Conservation (phyloP, 805 yeast genomes). For the Saccharomycopsis synnaedendra region DNA sequence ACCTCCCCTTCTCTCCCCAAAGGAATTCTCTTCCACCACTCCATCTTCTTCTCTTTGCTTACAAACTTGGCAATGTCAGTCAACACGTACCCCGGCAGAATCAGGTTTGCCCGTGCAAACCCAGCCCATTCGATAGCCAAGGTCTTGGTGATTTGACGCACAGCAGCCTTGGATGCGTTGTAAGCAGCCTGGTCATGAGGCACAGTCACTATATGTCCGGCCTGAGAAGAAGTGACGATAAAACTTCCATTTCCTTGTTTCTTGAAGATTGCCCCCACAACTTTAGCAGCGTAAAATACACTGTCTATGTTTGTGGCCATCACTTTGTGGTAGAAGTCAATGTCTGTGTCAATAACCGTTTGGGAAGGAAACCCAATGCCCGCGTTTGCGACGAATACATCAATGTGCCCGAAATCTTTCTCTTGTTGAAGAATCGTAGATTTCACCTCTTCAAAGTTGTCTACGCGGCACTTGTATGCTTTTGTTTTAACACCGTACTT, state of each 20-base stretch:
- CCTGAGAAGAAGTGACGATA: constrained; percentile 81
- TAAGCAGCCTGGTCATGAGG: constrained; percentile 84
- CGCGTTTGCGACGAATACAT: constrained; percentile 81
- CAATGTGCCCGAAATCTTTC: constrained; percentile 68
- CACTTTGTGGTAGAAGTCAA: constrained; percentile 52
- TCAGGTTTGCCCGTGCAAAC: constrained; percentile 39
- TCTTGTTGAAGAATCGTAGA: constrained; percentile 37
- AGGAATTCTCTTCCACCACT: constrained; percentile 26
- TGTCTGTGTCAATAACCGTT: constrained; percentile 41
- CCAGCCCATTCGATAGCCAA: constrained; percentile 85
- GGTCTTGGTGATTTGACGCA: constrained; percentile 63
- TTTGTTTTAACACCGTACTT: constrained; percentile 49
- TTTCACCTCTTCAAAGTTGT: constrained; percentile 38
- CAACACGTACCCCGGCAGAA: constrained; percentile 39
- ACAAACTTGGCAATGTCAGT: constrained; percentile 29
- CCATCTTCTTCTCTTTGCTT: constrained; percentile 18
- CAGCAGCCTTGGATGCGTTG: constrained; percentile 81
- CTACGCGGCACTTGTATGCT: constrained; percentile 55
- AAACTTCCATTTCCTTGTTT: constrained; percentile 63
- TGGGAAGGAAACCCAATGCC: constrained; percentile 78
- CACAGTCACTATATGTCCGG: constrained; percentile 76
- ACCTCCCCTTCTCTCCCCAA: constrained; percentile 36
- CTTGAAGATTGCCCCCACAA: constrained; percentile 62
- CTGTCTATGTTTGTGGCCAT: constrained; percentile 71
- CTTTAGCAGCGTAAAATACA: constrained; percentile 68